Percentiles rank a stretch among this genome's conserved stretches.
These are phyloP conservation scores for Exobasidium cylindrosporum DNA, from an alignment of 1,284 basidiomycete species.

Conservation along the genomic window DNA sequence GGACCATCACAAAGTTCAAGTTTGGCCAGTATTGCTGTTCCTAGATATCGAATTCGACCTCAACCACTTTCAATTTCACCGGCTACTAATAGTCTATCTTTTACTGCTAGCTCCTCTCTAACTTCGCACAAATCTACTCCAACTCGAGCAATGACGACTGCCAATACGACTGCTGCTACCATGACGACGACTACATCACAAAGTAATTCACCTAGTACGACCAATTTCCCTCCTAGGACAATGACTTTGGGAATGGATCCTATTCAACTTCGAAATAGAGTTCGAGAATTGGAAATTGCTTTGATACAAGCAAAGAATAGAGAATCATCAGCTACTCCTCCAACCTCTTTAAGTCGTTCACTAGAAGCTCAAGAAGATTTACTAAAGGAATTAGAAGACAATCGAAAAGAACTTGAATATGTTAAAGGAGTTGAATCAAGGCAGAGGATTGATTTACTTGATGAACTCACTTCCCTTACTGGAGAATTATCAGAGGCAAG, in stretches of 20 bases:
- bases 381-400: conserved; percentile 25
- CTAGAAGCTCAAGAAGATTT: conserved; percentile 27
- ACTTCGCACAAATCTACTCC: background rate
- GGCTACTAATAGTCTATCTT: conserved; percentile 3
- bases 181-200: background rate
- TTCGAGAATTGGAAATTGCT: conserved; percentile 35
- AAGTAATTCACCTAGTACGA: background rate
- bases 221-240: conserved; percentile 25
- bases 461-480: conserved; percentile 28
- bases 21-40: background rate
- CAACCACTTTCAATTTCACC: conserved; percentile 1
- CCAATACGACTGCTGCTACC: background rate
- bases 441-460: conserved; percentile 32
- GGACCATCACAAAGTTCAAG: background rate
- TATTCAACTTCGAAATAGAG: conserved; percentile 22
- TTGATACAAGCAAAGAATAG: conserved; percentile 11
- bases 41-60: background rate
- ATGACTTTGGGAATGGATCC: conserved; percentile 43
- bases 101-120: background rate
- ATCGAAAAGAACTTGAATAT: conserved; percentile 26
- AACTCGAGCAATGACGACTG: background rate
- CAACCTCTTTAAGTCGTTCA: conserved; percentile 19
- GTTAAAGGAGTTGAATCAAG: conserved; percentile 22
- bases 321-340: conserved; percentile 15
- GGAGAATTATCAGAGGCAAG: background rate